These are phyloP conservation scores for Suillus clintonianus DNA, from an alignment of 768 basidiomycete genomes.

Conservation along the genomic window DNA sequence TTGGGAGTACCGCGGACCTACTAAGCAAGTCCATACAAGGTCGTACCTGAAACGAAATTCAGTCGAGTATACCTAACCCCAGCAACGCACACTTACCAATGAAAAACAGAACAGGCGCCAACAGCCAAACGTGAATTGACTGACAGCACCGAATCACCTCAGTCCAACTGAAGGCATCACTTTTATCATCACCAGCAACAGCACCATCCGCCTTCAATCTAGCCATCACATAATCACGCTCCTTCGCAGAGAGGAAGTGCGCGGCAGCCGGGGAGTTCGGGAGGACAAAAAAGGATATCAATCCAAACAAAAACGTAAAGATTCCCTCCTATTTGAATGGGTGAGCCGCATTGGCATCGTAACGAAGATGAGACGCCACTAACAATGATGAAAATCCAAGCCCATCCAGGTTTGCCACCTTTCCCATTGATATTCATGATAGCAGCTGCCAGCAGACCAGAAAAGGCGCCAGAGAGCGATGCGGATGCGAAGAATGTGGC, in stretches of 20 bases:
- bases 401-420: constrained; percentile 56
- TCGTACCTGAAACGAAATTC: constrained; percentile 15
- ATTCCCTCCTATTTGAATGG: constrained; percentile 47
- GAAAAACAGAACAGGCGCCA: constrained; percentile 54
- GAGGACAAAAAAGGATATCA: constrained; percentile 49
- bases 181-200: constrained; percentile 41
- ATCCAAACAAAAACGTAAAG: constrained; percentile 62
- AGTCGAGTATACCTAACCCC: background rate
- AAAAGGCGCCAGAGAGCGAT: constrained; percentile 61
- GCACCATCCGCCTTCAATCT: constrained; percentile 26
- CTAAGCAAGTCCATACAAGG: constrained; percentile 21
- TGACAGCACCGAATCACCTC: constrained; percentile 52
- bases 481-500: constrained; percentile 43
- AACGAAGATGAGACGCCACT: background rate
- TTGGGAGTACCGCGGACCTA: constrained; percentile 32
- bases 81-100: constrained; percentile 39
- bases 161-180: constrained; percentile 55
- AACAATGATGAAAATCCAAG: constrained; percentile 61
- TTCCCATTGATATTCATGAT: constrained; percentile 59
- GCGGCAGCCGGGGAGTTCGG: constrained; percentile 46
- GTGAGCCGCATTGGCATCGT: background rate
- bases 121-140: constrained; percentile 56
- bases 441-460: constrained; percentile 62
- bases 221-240: constrained; percentile 47
- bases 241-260: constrained; percentile 50